Percentiles rank a stretch among this genome's conserved stretches.
Conservation (phyloP, 2,329 filamentous ascomycete genomes). For the Pleomassaria siparia region DNA sequence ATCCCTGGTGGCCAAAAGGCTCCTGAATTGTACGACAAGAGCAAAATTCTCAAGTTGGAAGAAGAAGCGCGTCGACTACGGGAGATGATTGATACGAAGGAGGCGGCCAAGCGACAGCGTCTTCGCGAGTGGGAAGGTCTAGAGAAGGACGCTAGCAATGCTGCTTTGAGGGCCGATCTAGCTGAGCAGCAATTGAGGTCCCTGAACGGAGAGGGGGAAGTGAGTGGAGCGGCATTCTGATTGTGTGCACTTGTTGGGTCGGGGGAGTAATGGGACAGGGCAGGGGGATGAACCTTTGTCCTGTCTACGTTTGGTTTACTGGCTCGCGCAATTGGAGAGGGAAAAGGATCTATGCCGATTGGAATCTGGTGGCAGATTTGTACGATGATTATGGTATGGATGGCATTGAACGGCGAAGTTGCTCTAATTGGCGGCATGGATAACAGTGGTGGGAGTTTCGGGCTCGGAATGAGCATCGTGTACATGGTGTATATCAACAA, state of each 20-base stretch:
- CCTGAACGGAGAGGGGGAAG: slow-evolving; percentile 44
- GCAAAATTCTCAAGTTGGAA: slow-evolving; percentile 48
- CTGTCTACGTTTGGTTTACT: not conserved
- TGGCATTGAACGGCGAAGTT: slow-evolving; percentile 8
- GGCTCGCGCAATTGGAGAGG: not conserved
- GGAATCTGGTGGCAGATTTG: not conserved
- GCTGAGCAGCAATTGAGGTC: slow-evolving; percentile 50
- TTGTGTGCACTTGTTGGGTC: not conserved
- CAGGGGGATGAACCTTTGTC: too few relatives aligned
- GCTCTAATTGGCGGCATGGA: slow-evolving; percentile 7
- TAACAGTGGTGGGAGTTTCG: slow-evolving; percentile 11
- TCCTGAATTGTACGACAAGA: slow-evolving; percentile 46
- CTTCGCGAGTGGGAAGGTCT: slow-evolving; percentile 51
- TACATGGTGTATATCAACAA: not conserved
- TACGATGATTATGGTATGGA: slow-evolving; percentile 4
- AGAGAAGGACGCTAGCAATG: slow-evolving; percentile 47
- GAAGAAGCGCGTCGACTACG: slow-evolving; percentile 51
- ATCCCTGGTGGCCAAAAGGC: slow-evolving; percentile 49
- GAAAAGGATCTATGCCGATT: not conserved
- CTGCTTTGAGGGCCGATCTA: slow-evolving; percentile 49
- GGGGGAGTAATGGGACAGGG: too few relatives aligned
- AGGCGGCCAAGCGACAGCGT: slow-evolving; percentile 46
- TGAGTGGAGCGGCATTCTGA: slow-evolving; percentile 42
- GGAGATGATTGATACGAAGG: slow-evolving; percentile 50
- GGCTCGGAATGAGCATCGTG: too few relatives aligned